Conservation (phyloP, 371 early-diverging fungal genomes). For the Mucor plumbeus region DNA sequence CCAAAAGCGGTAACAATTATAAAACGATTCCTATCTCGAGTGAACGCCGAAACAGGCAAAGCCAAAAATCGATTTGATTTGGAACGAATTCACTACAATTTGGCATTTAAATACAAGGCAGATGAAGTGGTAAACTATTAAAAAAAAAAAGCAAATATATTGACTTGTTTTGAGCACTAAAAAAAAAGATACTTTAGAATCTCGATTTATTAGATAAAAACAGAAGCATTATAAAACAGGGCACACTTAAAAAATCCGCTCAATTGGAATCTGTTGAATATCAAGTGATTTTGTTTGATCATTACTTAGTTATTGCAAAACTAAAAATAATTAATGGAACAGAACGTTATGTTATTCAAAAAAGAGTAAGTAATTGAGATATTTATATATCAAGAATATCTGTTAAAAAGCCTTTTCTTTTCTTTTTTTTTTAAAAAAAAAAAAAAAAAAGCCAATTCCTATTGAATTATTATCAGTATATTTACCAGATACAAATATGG, state of each 20-base stretch:
- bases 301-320: slow-evolving; percentile 48
- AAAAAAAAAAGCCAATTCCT: slow-evolving; percentile 74
- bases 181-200: slow-evolving; percentile 25
- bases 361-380: slow-evolving; percentile 24
- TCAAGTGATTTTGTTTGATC: slow-evolving; percentile 57
- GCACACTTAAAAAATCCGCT: slow-evolving; percentile 48
- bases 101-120: slow-evolving; percentile 51
- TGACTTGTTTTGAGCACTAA: no score
- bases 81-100: slow-evolving; percentile 43
- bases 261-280: slow-evolving; percentile 65
- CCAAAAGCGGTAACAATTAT: slow-evolving; percentile 78
- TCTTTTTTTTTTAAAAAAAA: no score
- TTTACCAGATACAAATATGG: slow-evolving; percentile 19
- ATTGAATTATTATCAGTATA: slow-evolving; percentile 63
- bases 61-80: slow-evolving; percentile 48
- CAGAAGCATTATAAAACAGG: slow-evolving; percentile 46
- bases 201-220: slow-evolving; percentile 36
- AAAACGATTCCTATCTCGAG: slow-evolving; percentile 68
- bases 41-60: slow-evolving; percentile 48
- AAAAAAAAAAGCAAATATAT: no score
- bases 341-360: slow-evolving; percentile 45
- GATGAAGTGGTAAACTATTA: slow-evolving; percentile 42
- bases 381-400: neutral
- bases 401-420: neutral
- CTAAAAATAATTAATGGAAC: slow-evolving; percentile 32